Conservation (phyloP, 1,139 yeast species). For the Nakaseomyces delphensis region DNA sequence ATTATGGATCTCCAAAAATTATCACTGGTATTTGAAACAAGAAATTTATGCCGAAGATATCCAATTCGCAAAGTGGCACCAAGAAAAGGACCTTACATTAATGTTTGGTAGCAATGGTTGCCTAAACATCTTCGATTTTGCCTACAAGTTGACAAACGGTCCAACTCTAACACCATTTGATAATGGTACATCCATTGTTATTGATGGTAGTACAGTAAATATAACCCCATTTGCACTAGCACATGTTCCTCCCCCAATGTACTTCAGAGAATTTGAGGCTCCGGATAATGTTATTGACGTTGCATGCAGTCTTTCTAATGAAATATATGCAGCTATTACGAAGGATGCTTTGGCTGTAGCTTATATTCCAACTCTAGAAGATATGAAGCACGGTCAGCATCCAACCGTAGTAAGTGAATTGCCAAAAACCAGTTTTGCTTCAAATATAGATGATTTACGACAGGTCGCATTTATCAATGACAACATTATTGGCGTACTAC, state of each 20-base stretch:
- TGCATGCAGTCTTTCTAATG: constrained; percentile 57
- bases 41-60: constrained; percentile 44
- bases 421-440: constrained; percentile 34
- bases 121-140: constrained; percentile 60
- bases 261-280: constrained; percentile 56
- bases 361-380: constrained; percentile 32
- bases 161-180: constrained; percentile 62
- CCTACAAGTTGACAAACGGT: constrained; percentile 58
- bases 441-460: constrained; percentile 43
- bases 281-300: constrained; percentile 50
- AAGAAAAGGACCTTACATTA: constrained; percentile 73
- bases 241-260: constrained; percentile 91
- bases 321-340: constrained; percentile 49
- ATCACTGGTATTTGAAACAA: constrained; percentile 92
- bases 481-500: constrained; percentile 44
- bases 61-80: constrained; percentile 66
- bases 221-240: constrained; percentile 80
- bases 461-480: constrained; percentile 56
- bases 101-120: constrained; percentile 49
- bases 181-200: constrained; percentile 67
- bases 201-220: constrained; percentile 67
- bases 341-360: constrained; percentile 38
- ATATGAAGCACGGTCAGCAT: constrained; percentile 36
- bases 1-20: constrained; percentile 86
- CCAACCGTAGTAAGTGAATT: constrained; percentile 40